phyloP scores from a whole-genome alignment of 805 yeast species.

The Zygosaccharomyces gambellarensis region DNA sequence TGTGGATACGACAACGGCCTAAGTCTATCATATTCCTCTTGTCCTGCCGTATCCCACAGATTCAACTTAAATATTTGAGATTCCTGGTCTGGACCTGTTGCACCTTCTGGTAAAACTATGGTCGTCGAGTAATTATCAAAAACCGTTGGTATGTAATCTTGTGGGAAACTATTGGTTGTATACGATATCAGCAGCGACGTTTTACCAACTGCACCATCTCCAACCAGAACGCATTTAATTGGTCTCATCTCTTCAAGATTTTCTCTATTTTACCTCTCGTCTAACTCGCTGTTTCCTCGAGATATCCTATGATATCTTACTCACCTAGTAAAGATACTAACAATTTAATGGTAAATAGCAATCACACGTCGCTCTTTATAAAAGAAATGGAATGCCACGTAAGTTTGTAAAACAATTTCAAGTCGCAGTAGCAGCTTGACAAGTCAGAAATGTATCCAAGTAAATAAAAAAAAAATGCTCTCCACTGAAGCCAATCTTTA shows the following conservation, averaged over 20 bases:
- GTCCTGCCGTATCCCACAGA: constrained; percentile 96
- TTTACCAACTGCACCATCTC: constrained; percentile 95
- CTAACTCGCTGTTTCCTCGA: neutral
- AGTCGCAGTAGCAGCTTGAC: neutral
- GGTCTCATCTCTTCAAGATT: constrained; percentile 55
- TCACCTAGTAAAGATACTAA: neutral
- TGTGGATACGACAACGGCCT: constrained; percentile 90
- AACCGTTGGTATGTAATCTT: constrained; percentile 90
- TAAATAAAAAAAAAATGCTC: neutral
- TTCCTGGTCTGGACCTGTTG: constrained; percentile 32
- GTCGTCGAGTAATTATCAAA: constrained; percentile 88
- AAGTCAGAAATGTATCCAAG: neutral
- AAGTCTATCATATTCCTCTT: constrained; percentile 83
- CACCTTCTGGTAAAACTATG: constrained; percentile 44
- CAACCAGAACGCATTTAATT: constrained; percentile 88
- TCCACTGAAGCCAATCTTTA: neutral
- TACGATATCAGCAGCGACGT: constrained; percentile 83
- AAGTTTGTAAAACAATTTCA: neutral
- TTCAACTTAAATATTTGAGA: constrained; percentile 74
- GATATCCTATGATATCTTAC: neutral
- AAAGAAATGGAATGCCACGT: neutral
- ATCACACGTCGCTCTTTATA: too few species aligned
- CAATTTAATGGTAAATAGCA: too few species aligned
- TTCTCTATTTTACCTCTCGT: too few species aligned
- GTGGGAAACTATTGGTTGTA: constrained; percentile 89